A percentile compares a stretch with the other conserved stretches of the same genome.
phyloP scores from a whole-genome alignment of 208 protist species.

The Porcisia hertigi region DNA sequence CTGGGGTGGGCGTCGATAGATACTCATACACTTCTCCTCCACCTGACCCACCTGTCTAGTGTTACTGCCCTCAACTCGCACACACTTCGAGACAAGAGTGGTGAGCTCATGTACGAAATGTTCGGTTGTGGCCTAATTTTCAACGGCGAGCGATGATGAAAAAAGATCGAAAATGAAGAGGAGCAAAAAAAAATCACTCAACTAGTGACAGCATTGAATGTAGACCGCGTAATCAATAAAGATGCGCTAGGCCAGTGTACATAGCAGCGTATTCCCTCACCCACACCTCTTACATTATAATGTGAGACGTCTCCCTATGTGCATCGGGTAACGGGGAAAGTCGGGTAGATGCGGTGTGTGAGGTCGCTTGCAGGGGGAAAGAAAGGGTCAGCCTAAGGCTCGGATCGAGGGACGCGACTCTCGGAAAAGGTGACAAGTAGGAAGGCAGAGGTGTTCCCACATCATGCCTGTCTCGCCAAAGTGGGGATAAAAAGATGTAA shows the following conservation, averaged over 20 bases:
- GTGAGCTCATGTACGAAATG: no score
- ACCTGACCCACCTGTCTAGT: neutral
- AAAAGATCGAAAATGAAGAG: neutral
- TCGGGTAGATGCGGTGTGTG: no score
- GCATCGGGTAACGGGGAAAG: no score
- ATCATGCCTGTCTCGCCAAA: neutral
- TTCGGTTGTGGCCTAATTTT: no score
- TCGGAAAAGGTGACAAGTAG: neutral
- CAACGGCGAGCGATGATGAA: neutral
- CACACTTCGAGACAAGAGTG: neutral
- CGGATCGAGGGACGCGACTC: neutral
- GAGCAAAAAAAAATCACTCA: neutral
- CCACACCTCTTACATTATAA: neutral
- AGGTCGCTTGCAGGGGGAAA: neutral
- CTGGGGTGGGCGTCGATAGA: neutral
- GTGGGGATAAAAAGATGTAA: neutral
- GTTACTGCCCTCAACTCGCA: neutral
- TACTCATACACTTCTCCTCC: neutral
- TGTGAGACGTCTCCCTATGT: neutral
- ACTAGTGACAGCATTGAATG: neutral
- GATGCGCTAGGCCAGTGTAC: neutral
- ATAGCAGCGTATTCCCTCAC: neutral
- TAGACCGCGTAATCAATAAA: neutral
- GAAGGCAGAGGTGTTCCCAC: neutral
- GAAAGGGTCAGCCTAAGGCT: neutral